Conservation (phyloP, 1,139 yeast species). For the Diutina ranongensis region DNA sequence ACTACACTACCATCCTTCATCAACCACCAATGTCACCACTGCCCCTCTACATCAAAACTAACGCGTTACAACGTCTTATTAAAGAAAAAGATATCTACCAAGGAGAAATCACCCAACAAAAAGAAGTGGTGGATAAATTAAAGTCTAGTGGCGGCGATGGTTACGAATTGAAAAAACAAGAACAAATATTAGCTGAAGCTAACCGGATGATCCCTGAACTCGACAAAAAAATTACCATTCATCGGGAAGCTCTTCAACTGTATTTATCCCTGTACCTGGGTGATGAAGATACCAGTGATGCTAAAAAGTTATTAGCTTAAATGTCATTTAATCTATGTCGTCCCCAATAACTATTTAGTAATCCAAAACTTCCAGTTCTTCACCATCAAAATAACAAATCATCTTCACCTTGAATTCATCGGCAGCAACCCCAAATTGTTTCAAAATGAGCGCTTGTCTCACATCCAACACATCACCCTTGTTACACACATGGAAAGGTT, state of each 20-base stretch:
- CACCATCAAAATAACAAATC: slow-evolving; percentile 65
- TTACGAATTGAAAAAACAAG: slow-evolving; percentile 58
- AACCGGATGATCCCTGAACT: slow-evolving; percentile 58
- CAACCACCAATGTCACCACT: slow-evolving; percentile 59
- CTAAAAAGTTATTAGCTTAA: slow-evolving; percentile 11
- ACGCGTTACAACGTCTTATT: slow-evolving; percentile 60
- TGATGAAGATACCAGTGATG: slow-evolving; percentile 35
- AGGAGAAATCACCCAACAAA: slow-evolving; percentile 55
- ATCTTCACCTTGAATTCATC: slow-evolving; percentile 78
- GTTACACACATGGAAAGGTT: slow-evolving; percentile 70
- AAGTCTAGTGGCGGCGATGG: slow-evolving; percentile 41
- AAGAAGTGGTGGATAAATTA: slow-evolving; percentile 32
- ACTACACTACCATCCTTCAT: background rate
- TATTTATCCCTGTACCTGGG: slow-evolving; percentile 31
- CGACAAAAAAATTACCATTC: slow-evolving; percentile 37
- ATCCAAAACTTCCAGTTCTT: slow-evolving; percentile 21
- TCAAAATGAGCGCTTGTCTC: slow-evolving; percentile 82
- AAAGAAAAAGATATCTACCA: slow-evolving; percentile 62
- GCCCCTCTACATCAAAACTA: slow-evolving; percentile 61
- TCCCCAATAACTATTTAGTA: slow-evolving; percentile 10
- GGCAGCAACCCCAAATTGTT: slow-evolving; percentile 92
- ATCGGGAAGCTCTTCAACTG: slow-evolving; percentile 33
- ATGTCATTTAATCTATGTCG: slow-evolving; percentile 10
- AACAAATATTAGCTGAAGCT: slow-evolving; percentile 58
- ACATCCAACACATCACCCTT: slow-evolving; percentile 78